Conservation (phyloP, 352 stramenopile species). For the Globisporangium yorkense region DNA sequence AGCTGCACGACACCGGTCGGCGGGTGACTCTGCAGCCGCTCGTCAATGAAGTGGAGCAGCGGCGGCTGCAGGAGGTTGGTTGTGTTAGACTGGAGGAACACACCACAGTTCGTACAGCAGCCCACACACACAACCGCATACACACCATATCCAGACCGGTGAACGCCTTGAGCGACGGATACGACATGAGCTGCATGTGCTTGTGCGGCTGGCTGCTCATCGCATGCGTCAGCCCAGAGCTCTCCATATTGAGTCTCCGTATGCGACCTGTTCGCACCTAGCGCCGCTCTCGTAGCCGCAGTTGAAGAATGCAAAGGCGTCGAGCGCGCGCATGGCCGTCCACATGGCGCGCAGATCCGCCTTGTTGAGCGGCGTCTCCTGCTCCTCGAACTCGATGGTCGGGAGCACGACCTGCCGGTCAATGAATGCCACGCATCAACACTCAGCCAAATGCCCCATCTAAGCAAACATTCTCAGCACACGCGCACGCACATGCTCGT, state of each 20-base stretch:
- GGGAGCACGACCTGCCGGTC: slow-evolving; percentile 41
- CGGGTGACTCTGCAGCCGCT: slow-evolving; percentile 30
- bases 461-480: not conserved
- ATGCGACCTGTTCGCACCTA: slow-evolving; percentile 23
- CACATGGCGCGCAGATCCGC: slow-evolving; percentile 64
- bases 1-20: slow-evolving; percentile 43
- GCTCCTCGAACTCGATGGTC: slow-evolving; percentile 64
- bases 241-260: not conserved
- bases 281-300: slow-evolving; percentile 78
- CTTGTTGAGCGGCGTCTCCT: slow-evolving; percentile 44
- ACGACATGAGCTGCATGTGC: slow-evolving; percentile 86
- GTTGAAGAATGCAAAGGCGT: slow-evolving; percentile 84
- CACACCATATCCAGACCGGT: slow-evolving; percentile 47
- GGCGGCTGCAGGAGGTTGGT: slow-evolving; percentile 31
- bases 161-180: slow-evolving; percentile 59
- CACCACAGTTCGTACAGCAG: too few relatives aligned
- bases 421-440: too few relatives aligned
- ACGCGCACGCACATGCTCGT: slow-evolving; percentile 50
- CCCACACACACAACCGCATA: not conserved
- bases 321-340: slow-evolving; percentile 60
- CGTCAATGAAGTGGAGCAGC: slow-evolving; percentile 67
- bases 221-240: not conserved
- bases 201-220: slow-evolving; percentile 70
- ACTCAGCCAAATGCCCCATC: too few relatives aligned
- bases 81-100: too few relatives aligned